phyloP scores from a whole-genome alignment of 139 green algal species.

The Coelastrella sp. region DNA sequence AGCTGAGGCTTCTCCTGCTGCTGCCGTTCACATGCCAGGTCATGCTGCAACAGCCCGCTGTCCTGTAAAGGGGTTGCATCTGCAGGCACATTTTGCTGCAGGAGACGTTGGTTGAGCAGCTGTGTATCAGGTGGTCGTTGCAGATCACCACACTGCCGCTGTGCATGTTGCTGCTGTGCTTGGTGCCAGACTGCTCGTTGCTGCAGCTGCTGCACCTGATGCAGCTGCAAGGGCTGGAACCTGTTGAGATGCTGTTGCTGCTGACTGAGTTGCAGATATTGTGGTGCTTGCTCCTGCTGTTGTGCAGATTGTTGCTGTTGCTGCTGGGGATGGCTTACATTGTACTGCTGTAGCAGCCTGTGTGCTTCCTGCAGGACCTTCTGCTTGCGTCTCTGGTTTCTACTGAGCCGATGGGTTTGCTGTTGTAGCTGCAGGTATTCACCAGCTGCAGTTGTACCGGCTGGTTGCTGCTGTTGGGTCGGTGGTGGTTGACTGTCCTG shows the following conservation, averaged over 20 bases:
- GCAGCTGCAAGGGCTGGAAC: neutral
- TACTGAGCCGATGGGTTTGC: neutral
- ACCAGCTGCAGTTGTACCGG: too few relatives aligned
- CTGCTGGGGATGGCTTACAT: neutral
- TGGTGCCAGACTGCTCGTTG: neutral
- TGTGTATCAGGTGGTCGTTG: too few relatives aligned
- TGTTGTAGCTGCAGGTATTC: neutral
- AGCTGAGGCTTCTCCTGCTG: neutral
- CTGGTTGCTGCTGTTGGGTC: too few relatives aligned
- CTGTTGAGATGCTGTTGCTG: neutral
- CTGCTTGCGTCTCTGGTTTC: neutral
- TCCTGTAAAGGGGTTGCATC: too few relatives aligned
- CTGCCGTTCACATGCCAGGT: neutral
- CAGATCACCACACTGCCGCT: neutral
- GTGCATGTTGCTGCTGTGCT: neutral
- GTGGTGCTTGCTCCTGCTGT: neutral
- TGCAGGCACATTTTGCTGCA: too few relatives aligned
- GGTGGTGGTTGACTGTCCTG: neutral
- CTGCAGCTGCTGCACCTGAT: neutral
- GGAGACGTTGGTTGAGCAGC: too few relatives aligned
- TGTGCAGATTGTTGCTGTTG: neutral
- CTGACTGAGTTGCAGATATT: neutral
- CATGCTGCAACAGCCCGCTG: neutral
- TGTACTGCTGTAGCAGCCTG: neutral
- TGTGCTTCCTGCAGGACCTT: neutral